These are phyloP conservation scores for Cladosporium colombiae DNA, from an alignment of 2,329 filamentous ascomycete genomes.

Conservation along the genomic window DNA sequence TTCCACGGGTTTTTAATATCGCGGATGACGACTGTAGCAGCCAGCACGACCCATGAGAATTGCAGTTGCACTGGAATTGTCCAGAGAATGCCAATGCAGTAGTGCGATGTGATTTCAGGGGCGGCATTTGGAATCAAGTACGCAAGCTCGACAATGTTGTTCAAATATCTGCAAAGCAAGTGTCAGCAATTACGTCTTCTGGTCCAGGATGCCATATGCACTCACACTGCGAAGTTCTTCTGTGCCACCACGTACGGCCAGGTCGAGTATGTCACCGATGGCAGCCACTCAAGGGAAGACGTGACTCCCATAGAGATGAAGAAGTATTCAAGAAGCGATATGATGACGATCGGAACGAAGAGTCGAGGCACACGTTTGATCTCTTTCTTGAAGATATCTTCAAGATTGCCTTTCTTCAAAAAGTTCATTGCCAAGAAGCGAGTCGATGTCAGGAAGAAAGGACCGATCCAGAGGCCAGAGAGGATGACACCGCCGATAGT, in stretches of 20 bases:
- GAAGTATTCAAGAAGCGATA: conserved; percentile 51
- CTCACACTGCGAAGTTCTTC: conserved; percentile 40
- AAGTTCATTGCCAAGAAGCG: conserved; percentile 49
- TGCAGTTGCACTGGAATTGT: conserved; percentile 53
- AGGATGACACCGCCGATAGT: conserved; percentile 48
- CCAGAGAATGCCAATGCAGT: conserved; percentile 54
- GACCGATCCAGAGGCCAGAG: conserved; percentile 51
- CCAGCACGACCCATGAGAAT: conserved; percentile 48
- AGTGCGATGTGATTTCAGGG: conserved; percentile 51
- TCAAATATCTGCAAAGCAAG: conserved; percentile 37
- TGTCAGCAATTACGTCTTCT: background rate
- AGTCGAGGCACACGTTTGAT: conserved; percentile 48
- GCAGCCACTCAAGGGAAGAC: conserved; percentile 47
- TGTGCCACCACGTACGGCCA: conserved; percentile 49
- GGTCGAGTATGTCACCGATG: conserved; percentile 50
- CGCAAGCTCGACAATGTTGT: conserved; percentile 47
- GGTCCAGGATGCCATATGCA: background rate
- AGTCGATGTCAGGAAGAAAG: conserved; percentile 52
- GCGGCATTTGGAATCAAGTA: conserved; percentile 52
- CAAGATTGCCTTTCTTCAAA: conserved; percentile 45
- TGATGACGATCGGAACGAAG: conserved; percentile 47
- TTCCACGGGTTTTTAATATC: conserved; percentile 51
- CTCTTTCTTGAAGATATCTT: conserved; percentile 47
- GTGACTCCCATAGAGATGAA: conserved; percentile 48
- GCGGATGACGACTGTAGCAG: conserved; percentile 46